A percentile compares a stretch with the other conserved stretches of the same genome.
These are phyloP conservation scores for Suhomyces bokatorum DNA, from an alignment of 1,139 yeast genomes.

Conservation along the genomic window DNA sequence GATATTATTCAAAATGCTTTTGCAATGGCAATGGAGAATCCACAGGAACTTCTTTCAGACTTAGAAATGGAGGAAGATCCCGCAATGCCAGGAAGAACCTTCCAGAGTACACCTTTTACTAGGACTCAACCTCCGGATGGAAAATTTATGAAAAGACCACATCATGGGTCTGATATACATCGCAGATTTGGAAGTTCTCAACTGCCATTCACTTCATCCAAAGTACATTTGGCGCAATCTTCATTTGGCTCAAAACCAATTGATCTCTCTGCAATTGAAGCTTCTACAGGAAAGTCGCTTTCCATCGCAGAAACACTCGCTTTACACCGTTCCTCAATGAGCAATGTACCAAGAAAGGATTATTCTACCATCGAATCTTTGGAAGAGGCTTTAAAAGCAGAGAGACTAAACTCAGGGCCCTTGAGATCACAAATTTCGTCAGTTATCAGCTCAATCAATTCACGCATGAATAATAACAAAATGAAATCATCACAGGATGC, in stretches of 20 bases:
- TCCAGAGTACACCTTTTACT: not conserved
- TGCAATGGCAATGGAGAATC: conserved; percentile 69
- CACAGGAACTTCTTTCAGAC: conserved; percentile 54
- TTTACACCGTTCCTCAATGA: conserved; percentile 47
- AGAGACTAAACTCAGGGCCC: conserved; percentile 16
- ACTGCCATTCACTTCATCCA: not conserved
- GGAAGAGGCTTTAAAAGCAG: conserved; percentile 27
- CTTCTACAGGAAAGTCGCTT: conserved; percentile 26
- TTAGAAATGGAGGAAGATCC: conserved; percentile 39
- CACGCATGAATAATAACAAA: conserved; percentile 13
- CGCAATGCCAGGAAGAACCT: not conserved
- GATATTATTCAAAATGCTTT: conserved; percentile 74
- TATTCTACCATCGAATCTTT: conserved; percentile 28
- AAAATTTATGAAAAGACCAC: conserved; percentile 3
- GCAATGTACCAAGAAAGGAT: conserved; percentile 29
- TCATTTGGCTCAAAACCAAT: not conserved
- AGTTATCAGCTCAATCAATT: conserved; percentile 20
- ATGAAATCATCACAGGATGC: conserved; percentile 23
- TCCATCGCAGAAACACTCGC: conserved; percentile 71
- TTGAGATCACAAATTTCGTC: conserved; percentile 34
- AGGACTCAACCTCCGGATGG: conserved; percentile 6
- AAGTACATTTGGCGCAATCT: not conserved
- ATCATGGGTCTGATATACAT: not conserved
- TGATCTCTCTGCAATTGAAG: not conserved
- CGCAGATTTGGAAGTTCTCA: not conserved